Conservation (phyloP, 768 basidiomycete species). For the Sporobolomyces phaffii region DNA sequence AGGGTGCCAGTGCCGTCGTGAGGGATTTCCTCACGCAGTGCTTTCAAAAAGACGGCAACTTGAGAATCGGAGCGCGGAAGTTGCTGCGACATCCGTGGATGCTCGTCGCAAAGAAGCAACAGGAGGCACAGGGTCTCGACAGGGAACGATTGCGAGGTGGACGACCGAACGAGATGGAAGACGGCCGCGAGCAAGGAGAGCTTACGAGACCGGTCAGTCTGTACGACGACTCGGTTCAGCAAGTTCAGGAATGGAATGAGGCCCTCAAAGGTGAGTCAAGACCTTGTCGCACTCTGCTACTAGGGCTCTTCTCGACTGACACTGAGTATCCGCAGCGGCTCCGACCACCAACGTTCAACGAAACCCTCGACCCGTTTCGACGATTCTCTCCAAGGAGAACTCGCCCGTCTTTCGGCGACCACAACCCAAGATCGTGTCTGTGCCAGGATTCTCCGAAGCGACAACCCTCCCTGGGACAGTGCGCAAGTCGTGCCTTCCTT, state of each 20-base stretch:
- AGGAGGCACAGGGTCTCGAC: not conserved
- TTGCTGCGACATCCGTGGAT: constrained; percentile 94
- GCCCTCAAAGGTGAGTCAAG: constrained; percentile 81
- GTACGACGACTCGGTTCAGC: constrained; percentile 86
- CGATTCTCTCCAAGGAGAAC: not conserved
- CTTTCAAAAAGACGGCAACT: constrained; percentile 94
- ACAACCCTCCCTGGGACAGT: too few species aligned
- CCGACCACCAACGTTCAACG: not conserved
- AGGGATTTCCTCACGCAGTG: constrained; percentile 96
- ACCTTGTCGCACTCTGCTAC: not conserved
- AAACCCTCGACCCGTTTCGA: not conserved
- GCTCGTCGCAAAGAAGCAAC: constrained; percentile 70
- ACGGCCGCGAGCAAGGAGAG: not conserved
- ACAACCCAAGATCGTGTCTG: too few species aligned
- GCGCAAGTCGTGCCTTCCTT: not conserved
- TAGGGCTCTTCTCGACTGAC: not conserved
- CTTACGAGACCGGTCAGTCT: constrained; percentile 47
- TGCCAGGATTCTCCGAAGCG: too few species aligned
- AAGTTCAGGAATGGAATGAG: constrained; percentile 98
- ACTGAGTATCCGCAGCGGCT: not conserved
- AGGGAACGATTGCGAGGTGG: constrained; percentile 47
- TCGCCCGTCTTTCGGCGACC: not conserved
- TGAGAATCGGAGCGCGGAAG: constrained; percentile 90
- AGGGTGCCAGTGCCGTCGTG: constrained; percentile 85
- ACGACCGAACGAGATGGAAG: constrained; percentile 40